Conservation (phyloP, 75 land plant genomes). For the Picea sitchensis region DNA sequence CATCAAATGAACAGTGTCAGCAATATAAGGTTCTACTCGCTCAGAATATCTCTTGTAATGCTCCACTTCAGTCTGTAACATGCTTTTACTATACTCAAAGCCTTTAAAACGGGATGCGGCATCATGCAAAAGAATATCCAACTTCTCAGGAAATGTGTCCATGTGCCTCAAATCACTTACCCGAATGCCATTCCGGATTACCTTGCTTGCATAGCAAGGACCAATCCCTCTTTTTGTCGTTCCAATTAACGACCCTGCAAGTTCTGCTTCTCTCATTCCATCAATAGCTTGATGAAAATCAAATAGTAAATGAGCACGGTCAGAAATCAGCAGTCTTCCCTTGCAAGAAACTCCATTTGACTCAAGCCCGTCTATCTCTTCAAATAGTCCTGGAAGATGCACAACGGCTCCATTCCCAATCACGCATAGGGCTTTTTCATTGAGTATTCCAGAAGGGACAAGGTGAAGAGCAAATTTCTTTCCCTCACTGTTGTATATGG, state of each 20-base stretch:
- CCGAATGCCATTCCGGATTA: conserved; percentile 82
- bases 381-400: conserved; percentile 73
- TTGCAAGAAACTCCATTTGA: conserved; percentile 61
- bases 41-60: conserved; percentile 68
- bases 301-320: conserved; percentile 91
- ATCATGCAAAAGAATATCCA: conserved; percentile 75
- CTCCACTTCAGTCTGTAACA: conserved; percentile 77
- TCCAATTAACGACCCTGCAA: conserved; percentile 86
- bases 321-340: conserved; percentile 76
- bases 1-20: conserved; percentile 85
- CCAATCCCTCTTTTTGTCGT: conserved; percentile 95
- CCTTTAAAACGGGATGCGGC: conserved; percentile 75
- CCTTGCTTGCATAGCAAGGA: conserved; percentile 91
- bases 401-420: conserved; percentile 96
- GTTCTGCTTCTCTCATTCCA: conserved; percentile 91
- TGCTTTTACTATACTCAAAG: conserved; percentile 55
- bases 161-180: conserved; percentile 86
- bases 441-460: conserved; percentile 94
- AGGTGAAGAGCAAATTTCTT: conserved; percentile 96
- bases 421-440: conserved; percentile 75
- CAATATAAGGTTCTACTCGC: conserved; percentile 79
- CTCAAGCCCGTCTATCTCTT: conserved; percentile 79
- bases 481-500: conserved; percentile 91
- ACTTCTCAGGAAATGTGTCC: conserved; percentile 80
- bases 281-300: conserved; percentile 89